Evolutionary conservation across 2,329 filamentous ascomycete species (phyloP).

Genomic region (Cladobotryum mycophilum): DNA sequence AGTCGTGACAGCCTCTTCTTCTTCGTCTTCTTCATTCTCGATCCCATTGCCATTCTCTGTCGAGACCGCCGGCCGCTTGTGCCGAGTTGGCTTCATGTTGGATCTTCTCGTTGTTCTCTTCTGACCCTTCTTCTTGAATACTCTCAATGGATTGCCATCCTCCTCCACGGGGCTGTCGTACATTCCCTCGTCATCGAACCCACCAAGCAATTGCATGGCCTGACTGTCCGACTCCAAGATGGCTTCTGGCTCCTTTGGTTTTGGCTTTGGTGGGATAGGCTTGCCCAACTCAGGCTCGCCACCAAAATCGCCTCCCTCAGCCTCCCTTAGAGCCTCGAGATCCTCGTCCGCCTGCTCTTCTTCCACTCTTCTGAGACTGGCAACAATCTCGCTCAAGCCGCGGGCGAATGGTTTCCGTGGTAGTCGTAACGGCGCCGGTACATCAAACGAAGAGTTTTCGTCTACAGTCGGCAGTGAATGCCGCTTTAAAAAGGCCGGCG

Average conservation of each 20-base stretch:
- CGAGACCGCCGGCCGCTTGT: slow-evolving; percentile 38
- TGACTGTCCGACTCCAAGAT: slow-evolving; percentile 41
- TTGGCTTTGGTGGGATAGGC: slow-evolving; percentile 14
- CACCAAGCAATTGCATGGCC: slow-evolving; percentile 41
- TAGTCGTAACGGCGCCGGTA: slow-evolving; percentile 43
- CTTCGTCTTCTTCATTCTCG: slow-evolving; percentile 30
- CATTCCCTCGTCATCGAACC: slow-evolving; percentile 56
- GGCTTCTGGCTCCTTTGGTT: slow-evolving; percentile 1
- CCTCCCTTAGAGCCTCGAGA: slow-evolving; percentile 64
- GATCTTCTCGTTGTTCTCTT: slow-evolving; percentile 68
- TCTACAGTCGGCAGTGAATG: slow-evolving; percentile 44
- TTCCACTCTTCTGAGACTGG: slow-evolving; percentile 61
- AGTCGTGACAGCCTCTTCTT: slow-evolving; percentile 30
- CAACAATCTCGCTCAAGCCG: slow-evolving; percentile 68
- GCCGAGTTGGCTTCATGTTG: slow-evolving; percentile 54
- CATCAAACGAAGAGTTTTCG: slow-evolving; percentile 48
- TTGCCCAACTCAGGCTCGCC: slow-evolving; percentile 27
- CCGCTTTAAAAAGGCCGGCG: slow-evolving; percentile 62
- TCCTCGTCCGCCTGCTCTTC: slow-evolving; percentile 68
- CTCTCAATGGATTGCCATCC: slow-evolving; percentile 45
- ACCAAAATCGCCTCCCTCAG: slow-evolving; percentile 46
- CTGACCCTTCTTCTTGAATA: slow-evolving; percentile 78
- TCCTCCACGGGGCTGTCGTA: slow-evolving; percentile 51
- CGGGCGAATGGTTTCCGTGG: slow-evolving; percentile 58
- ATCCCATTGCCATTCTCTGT: slow-evolving; percentile 21